Conservation (phyloP, 768 basidiomycete species). For the Megacollybia marginata region DNA sequence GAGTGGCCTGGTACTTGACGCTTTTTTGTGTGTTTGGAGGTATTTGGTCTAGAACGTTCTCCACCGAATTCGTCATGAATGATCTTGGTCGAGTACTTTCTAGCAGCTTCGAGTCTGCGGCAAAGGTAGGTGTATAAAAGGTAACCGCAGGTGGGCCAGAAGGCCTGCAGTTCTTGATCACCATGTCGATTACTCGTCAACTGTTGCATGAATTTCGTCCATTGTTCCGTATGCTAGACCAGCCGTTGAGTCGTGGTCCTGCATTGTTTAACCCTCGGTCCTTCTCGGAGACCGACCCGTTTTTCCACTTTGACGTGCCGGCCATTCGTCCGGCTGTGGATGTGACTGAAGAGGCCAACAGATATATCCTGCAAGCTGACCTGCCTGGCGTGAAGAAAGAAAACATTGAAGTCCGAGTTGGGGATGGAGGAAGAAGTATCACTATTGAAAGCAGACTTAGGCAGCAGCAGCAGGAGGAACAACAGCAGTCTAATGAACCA, state of each 20-base stretch:
- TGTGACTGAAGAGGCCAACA: conserved; percentile 54
- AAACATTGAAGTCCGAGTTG: conserved; percentile 62
- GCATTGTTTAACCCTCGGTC: conserved; percentile 22
- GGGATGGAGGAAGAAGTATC: conserved; percentile 61
- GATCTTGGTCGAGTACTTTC: too few species aligned
- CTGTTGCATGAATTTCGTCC: conserved; percentile 67
- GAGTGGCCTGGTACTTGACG: conserved; percentile 58
- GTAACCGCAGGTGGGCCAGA: not conserved
- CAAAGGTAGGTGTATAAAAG: not conserved
- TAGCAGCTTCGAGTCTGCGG: too few species aligned
- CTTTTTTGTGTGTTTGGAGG: too few species aligned
- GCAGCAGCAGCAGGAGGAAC: conserved; percentile 14
- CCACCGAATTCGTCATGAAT: too few species aligned
- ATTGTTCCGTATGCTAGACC: conserved; percentile 69
- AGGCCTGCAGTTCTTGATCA: conserved; percentile 2
- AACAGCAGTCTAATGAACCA: conserved; percentile 10
- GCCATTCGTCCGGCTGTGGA: conserved; percentile 53
- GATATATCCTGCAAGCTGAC: conserved; percentile 69
- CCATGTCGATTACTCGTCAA: conserved; percentile 62
- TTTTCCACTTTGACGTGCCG: conserved; percentile 23
- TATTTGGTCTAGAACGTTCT: too few species aligned
- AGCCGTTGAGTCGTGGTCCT: conserved; percentile 44
- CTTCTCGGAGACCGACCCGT: conserved; percentile 42
- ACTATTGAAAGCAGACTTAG: conserved; percentile 63
- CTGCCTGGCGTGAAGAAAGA: conserved; percentile 76